Conservation (phyloP, 2,329 filamentous ascomycete species). For the Ceratocystis eucalypticola region DNA sequence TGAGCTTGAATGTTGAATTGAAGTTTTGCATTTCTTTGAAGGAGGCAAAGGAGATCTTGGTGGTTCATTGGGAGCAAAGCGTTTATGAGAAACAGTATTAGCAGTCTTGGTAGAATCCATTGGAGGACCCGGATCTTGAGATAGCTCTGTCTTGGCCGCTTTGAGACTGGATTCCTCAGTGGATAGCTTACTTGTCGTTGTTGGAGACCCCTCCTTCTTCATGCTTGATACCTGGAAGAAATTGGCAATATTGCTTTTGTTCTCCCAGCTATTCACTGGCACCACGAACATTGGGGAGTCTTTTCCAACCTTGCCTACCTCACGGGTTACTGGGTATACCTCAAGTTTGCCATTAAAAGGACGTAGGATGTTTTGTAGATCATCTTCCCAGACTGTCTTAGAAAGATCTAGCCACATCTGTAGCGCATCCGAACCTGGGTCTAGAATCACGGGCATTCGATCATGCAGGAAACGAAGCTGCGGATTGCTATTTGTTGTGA, state of each 20-base stretch:
- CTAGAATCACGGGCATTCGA: conserved; percentile 87
- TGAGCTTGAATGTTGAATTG: neutral
- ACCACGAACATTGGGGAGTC: conserved; percentile 74
- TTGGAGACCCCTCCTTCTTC: conserved; percentile 21
- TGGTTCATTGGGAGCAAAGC: neutral
- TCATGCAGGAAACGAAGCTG: conserved; percentile 81
- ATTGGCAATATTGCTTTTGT: conserved; percentile 87
- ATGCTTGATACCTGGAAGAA: conserved; percentile 60
- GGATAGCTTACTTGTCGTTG: neutral
- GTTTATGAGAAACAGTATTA: neutral
- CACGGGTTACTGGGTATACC: conserved; percentile 72
- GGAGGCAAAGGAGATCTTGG: neutral
- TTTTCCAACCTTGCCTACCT: conserved; percentile 89
- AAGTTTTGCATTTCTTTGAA: neutral
- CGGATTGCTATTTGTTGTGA: conserved; percentile 76
- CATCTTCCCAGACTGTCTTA: conserved; percentile 57
- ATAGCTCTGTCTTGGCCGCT: conserved; percentile 16
- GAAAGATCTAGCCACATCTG: conserved; percentile 65
- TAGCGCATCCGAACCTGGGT: conserved; percentile 58
- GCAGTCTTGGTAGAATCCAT: neutral
- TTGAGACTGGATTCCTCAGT: conserved; percentile 18
- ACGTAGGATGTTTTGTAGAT: conserved; percentile 65
- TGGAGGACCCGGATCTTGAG: neutral
- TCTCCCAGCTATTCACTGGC: conserved; percentile 70
- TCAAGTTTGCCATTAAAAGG: conserved; percentile 70